Evolutionary conservation across 2,329 filamentous ascomycete genomes (phyloP).

Genomic region (Beauveria rudraprayagi): DNA sequence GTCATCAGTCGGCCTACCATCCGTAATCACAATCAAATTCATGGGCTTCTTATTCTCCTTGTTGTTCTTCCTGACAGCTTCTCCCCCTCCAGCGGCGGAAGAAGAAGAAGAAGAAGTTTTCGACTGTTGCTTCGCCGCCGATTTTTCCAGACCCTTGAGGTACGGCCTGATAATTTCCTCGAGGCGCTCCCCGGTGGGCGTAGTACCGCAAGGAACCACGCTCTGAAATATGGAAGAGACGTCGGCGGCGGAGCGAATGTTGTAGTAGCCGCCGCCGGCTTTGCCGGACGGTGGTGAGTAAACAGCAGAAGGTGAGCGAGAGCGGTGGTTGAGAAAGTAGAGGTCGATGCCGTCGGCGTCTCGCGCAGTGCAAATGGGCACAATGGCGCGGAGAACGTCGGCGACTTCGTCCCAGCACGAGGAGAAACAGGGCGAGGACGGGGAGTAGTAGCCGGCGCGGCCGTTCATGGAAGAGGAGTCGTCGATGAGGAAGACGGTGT

Average conservation of each 20-base stretch:
- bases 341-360: conserved; percentile 84
- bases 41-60: conserved; percentile 50
- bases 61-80: too few relatives aligned
- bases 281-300: conserved; percentile 22
- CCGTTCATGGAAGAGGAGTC: conserved; percentile 81
- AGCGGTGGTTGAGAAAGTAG: conserved; percentile 74
- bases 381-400: conserved; percentile 61
- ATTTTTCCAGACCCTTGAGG: conserved; percentile 32
- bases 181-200: conserved; percentile 67
- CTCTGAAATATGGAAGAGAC: conserved; percentile 64
- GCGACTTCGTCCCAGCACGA: conserved; percentile 68
- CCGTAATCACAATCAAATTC: conserved; percentile 90
- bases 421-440: too few relatives aligned
- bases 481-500: conserved; percentile 86
- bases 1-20: conserved; percentile 75
- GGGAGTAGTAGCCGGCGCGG: too few relatives aligned
- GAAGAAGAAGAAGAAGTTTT: too few relatives aligned
- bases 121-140: conserved; percentile 30
- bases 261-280: conserved; percentile 49
- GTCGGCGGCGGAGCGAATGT: conserved; percentile 48
- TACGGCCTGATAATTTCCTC: conserved; percentile 68
- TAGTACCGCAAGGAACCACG: conserved; percentile 57
- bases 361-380: conserved; percentile 71
- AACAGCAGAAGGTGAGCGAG: conserved; percentile 21
- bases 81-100: too few relatives aligned